Evolutionary conservation across 1,139 yeast genomes (phyloP).

Genomic region (Williopsis jadinii): DNA sequence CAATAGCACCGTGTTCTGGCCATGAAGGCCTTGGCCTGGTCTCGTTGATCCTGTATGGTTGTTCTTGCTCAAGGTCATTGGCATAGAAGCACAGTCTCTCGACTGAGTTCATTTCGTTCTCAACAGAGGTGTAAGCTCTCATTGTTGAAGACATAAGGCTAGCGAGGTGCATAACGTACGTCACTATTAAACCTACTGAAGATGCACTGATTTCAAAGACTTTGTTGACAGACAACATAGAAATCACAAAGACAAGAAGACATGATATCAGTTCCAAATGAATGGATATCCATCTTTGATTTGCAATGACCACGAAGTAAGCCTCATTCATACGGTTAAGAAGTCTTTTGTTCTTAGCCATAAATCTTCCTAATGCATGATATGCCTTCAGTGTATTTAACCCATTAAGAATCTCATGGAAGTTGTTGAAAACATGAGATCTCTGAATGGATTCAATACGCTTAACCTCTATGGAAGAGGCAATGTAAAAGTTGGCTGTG

Average conservation of each 20-base stretch:
- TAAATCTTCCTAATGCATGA: conserved; percentile 30
- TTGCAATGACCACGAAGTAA: conserved; percentile 42
- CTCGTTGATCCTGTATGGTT: conserved; percentile 39
- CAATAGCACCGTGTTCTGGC: conserved; percentile 55
- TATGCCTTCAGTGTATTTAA: conserved; percentile 50
- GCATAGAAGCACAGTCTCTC: conserved; percentile 73
- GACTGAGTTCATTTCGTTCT: conserved; percentile 74
- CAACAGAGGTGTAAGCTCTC: conserved; percentile 51
- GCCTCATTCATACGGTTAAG: conserved; percentile 53
- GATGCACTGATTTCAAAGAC: conserved; percentile 57
- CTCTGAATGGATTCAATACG: conserved; percentile 57
- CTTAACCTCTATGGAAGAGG: conserved; percentile 55
- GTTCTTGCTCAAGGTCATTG: conserved; percentile 55
- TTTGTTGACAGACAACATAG: conserved; percentile 54
- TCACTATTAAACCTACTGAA: conserved; percentile 62
- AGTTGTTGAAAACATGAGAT: conserved; percentile 55
- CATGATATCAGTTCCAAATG: conserved; percentile 40
- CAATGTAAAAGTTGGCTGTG: conserved; percentile 45
- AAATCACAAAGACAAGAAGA: conserved; percentile 35
- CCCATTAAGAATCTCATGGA: conserved; percentile 54
- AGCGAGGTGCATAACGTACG: conserved; percentile 48
- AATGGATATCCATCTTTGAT: conserved; percentile 55
- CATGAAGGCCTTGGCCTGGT: conserved; percentile 50
- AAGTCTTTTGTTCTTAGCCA: conserved; percentile 32
- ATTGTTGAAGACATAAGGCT: conserved; percentile 42